Conservation (phyloP, 345 rosid species). For the Eucalyptus pauciflora region DNA sequence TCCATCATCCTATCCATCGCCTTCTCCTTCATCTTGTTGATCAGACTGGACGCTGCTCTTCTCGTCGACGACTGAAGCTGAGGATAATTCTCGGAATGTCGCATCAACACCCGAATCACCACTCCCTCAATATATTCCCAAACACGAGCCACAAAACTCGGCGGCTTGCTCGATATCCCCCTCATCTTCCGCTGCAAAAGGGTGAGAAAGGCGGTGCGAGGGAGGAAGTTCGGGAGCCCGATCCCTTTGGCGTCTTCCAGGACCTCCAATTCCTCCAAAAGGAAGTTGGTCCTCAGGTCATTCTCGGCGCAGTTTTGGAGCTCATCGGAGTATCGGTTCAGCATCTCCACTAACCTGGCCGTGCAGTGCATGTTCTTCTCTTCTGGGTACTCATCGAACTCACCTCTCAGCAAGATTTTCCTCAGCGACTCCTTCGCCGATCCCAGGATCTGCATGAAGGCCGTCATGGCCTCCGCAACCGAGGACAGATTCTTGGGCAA, state of each 20-base stretch:
- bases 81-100: neutral
- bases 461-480: slow-evolving; percentile 16
- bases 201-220: slow-evolving; percentile 1
- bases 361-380: slow-evolving; percentile 13
- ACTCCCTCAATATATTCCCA: slow-evolving; percentile 12
- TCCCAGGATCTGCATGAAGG: slow-evolving; percentile 23
- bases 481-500: slow-evolving; percentile 14
- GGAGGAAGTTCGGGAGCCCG: slow-evolving; percentile 16
- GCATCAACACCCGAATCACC: neutral
- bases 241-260: slow-evolving; percentile 16
- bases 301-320: neutral
- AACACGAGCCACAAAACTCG: neutral
- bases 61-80: neutral
- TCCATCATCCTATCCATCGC: slow-evolving; percentile 11
- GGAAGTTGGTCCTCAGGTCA: neutral
- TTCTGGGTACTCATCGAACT: slow-evolving; percentile 21
- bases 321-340: neutral
- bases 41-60: slow-evolving; percentile 5
- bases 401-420: slow-evolving; percentile 26
- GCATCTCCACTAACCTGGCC: slow-evolving; percentile 13
- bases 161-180: neutral
- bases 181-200: slow-evolving; percentile 7
- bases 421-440: slow-evolving; percentile 25
- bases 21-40: slow-evolving; percentile 11
- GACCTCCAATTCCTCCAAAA: slow-evolving; percentile 7